Percentiles rank a stretch among this genome's conserved stretches.
Conservation (phyloP, 1,284 basidiomycete species). For the Rhodotorula sp. region DNA sequence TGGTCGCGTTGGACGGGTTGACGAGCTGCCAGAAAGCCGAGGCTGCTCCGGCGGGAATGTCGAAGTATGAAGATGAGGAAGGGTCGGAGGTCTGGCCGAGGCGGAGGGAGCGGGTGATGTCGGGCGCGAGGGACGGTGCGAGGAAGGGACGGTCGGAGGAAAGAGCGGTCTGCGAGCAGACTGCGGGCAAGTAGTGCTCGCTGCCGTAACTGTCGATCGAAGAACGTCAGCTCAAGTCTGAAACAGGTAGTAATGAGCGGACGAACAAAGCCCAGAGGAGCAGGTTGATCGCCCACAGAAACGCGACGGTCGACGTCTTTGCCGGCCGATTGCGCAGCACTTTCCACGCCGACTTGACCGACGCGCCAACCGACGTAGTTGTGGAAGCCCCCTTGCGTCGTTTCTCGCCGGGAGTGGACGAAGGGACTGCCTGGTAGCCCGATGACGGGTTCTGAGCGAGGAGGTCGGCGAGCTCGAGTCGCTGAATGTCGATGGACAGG, state of each 20-base stretch:
- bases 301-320: slow-evolving; percentile 32
- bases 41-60: slow-evolving; percentile 39
- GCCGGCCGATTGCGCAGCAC: slow-evolving; percentile 32
- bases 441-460: slow-evolving; percentile 60
- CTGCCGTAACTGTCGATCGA: slow-evolving; percentile 31
- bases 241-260: not conserved
- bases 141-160: slow-evolving; percentile 34
- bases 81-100: slow-evolving; percentile 35
- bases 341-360: not conserved
- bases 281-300: slow-evolving; percentile 48
- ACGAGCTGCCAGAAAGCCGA: slow-evolving; percentile 69
- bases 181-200: slow-evolving; percentile 44
- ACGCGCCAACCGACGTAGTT: not conserved
- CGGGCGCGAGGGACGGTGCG: slow-evolving; percentile 29
- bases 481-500: slow-evolving; percentile 83
- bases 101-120: slow-evolving; percentile 26
- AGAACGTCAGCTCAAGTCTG: not conserved
- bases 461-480: slow-evolving; percentile 79
- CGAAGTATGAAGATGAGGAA: slow-evolving; percentile 2
- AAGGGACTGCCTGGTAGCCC: slow-evolving; percentile 51
- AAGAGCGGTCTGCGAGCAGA: slow-evolving; percentile 41
- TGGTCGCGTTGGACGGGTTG: slow-evolving; percentile 66
- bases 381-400: no score
- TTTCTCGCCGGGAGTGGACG: not conserved
- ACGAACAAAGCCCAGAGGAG: slow-evolving; percentile 47